These are phyloP conservation scores for Colletotrichum siamense DNA, from an alignment of 2,329 filamentous ascomycete species.

Conservation along the genomic window DNA sequence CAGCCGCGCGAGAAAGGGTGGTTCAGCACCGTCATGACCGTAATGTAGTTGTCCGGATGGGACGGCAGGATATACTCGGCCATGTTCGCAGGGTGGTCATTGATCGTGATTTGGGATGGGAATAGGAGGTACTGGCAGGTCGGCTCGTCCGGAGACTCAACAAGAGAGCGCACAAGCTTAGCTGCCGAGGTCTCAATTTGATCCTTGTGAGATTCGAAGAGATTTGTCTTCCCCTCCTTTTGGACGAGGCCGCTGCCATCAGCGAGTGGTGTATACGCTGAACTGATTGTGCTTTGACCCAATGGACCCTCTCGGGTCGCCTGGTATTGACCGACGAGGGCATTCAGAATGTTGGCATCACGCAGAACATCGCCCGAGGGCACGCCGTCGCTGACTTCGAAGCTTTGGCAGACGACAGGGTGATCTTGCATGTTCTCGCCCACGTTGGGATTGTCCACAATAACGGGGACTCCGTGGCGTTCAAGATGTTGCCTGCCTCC, in stretches of 20 bases:
- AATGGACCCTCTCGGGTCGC: constrained; percentile 37
- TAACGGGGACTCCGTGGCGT: constrained; percentile 31
- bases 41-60: constrained; percentile 54
- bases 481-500: constrained; percentile 37
- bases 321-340: constrained; percentile 39
- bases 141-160: constrained; percentile 33
- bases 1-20: constrained; percentile 66
- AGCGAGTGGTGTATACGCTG: constrained; percentile 36
- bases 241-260: constrained; percentile 32
- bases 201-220: constrained; percentile 27
- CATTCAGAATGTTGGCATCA: constrained; percentile 35
- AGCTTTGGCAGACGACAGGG: constrained; percentile 37
- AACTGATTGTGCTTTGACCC: constrained; percentile 26
- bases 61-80: constrained; percentile 25
- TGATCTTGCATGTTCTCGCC: constrained; percentile 49
- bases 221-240: constrained; percentile 24
- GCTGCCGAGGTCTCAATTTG: constrained; percentile 16
- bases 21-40: constrained; percentile 61
- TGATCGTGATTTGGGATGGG: constrained; percentile 33
- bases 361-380: constrained; percentile 41
- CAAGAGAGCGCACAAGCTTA: constrained; percentile 28
- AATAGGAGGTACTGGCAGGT: constrained; percentile 39
- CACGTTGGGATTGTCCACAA: constrained; percentile 39
- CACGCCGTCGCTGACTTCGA: constrained; percentile 45
- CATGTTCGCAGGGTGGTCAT: constrained; percentile 29